Evolutionary conservation across 805 yeast species (phyloP), one percentile per base, ranked within the genome.

Genomic region (Cyberlindnera euphorbiae): DNA sequence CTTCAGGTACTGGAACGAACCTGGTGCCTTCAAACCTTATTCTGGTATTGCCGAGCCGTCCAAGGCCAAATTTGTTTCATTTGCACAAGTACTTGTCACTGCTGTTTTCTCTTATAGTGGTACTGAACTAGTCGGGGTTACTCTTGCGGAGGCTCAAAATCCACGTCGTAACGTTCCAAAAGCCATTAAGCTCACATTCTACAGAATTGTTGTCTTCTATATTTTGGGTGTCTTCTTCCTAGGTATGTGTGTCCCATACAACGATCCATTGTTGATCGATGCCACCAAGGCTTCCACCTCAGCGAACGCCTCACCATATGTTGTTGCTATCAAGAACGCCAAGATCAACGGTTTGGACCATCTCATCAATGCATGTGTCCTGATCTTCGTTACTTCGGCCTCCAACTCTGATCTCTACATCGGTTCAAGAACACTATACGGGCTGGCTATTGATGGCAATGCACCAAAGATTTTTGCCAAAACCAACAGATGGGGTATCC

Each of bases 221-320:
- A 52, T 79, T 30, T 53, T 73, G 26, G 69, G 82, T 18, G 75
- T 81, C 36, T 67, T 80, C 47, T 60, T 82, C 39, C 62, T 83
- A 44, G 86, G 87, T 30, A 67, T 79, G 75, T 68, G 78, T 55
- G 89, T 82, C 38, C 71, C 84, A 25, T 73, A 73, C 41, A 66
- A 66, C 44, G 79, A 77, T 53, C 68, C 71, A 26, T 47, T 59
- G 32, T 64, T 82, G 42, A 26, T 60, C 32, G 52, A 58, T 37
- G 77, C 78, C 12, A 69, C 75, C 13, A 69, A 76, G 33, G 56
- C 63, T 8, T 36, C 61, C n/a, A 61, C 74, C 2, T 66, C 67
- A 28, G 87, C 89, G 3, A 71, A 81, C 26, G 88, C 90, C 15
- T 82, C 93, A 12, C 95, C 95, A 26, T 85, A 84, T 51, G 89